phyloP scores from a whole-genome alignment of 108 stramenopile species.

The Fistulifera pelliculosa region DNA sequence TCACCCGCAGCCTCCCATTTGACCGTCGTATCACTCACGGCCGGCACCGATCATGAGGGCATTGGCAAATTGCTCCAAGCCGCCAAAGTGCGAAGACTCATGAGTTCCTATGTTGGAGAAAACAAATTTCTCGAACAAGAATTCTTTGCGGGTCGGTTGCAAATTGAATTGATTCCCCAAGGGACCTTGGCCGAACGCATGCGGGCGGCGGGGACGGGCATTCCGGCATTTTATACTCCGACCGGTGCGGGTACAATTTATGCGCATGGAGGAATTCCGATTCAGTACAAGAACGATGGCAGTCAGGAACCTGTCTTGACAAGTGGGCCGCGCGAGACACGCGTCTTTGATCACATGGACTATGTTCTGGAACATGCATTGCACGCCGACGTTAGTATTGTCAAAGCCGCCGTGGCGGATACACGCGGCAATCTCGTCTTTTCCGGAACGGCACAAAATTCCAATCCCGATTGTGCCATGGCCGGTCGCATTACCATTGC shows the following conservation, averaged over 20 bases:
- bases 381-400: constrained; percentile 64
- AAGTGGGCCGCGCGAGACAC: constrained; percentile 45
- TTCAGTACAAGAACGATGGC: constrained; percentile 76
- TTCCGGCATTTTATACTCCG: constrained; percentile 90
- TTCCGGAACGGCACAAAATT: constrained; percentile 80
- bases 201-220: constrained; percentile 75
- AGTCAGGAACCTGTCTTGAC: constrained; percentile 38
- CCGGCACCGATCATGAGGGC: constrained; percentile 73
- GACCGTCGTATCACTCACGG: constrained; percentile 79
- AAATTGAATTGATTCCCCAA: constrained; percentile 85
- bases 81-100: constrained; percentile 78
- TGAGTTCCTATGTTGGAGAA: constrained; percentile 86
- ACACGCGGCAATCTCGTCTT: constrained; percentile 90
- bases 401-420: constrained; percentile 87
- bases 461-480: constrained; percentile 88
- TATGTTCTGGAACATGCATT: constrained; percentile 88
- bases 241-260: constrained; percentile 87
- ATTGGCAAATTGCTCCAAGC: constrained; percentile 71
- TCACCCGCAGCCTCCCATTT: constrained; percentile 26
- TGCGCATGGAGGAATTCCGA: constrained; percentile 83
- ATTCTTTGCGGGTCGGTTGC: constrained; percentile 76
- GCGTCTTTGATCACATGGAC: constrained; percentile 72
- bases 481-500: constrained; percentile 78
- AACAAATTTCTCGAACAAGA: constrained; percentile 80
- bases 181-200: constrained; percentile 85